Evolutionary conservation across 2,329 filamentous ascomycete genomes (phyloP).

Genomic region (Epichloe baconii): DNA sequence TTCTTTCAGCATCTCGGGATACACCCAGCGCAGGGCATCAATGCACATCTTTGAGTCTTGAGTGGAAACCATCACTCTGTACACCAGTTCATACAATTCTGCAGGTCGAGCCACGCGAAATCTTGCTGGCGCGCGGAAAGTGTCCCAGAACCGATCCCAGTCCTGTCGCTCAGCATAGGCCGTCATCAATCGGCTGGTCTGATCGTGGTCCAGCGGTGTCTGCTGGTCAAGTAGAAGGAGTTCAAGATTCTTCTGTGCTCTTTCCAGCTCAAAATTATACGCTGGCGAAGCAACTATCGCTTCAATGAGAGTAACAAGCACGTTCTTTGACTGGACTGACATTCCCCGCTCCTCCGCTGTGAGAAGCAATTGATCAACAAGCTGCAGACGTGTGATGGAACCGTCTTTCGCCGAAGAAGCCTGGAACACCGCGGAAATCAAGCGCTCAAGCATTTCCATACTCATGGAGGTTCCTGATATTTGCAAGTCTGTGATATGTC

Average conservation of each 20-base stretch:
- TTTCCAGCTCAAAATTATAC: slow-evolving; percentile 20
- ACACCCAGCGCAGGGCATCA: slow-evolving; percentile 36
- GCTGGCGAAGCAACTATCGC: slow-evolving; percentile 20
- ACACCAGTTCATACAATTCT: slow-evolving; percentile 43
- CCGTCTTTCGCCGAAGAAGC: slow-evolving; percentile 10
- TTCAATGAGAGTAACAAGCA: slow-evolving; percentile 36
- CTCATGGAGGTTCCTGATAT: slow-evolving; percentile 23
- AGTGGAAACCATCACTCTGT: slow-evolving; percentile 32
- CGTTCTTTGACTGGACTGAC: slow-evolving; percentile 27
- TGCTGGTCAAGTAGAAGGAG: slow-evolving; percentile 26
- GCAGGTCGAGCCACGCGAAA: slow-evolving; percentile 33
- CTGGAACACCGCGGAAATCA: slow-evolving; percentile 27
- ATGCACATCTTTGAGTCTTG: slow-evolving; percentile 29
- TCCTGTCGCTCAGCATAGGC: slow-evolving; percentile 33
- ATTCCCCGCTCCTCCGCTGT: slow-evolving; percentile 33
- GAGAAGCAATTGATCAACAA: slow-evolving; percentile 30
- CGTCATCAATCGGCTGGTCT: slow-evolving; percentile 29
- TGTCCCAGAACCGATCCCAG: slow-evolving; percentile 47
- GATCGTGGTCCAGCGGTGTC: slow-evolving; percentile 25
- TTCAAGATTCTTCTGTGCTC: slow-evolving; percentile 32
- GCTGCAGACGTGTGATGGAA: slow-evolving; percentile 18
- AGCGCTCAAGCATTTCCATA: slow-evolving; percentile 20
- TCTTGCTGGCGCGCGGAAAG: slow-evolving; percentile 43
- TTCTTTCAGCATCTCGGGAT: slow-evolving; percentile 48
- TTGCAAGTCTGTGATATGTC: slow-evolving; percentile 26